A percentile compares a stretch with the other conserved stretches of the same genome.
Conservation (phyloP, 495 filamentous ascomycete species). For the Trichoderma reesei region DNA sequence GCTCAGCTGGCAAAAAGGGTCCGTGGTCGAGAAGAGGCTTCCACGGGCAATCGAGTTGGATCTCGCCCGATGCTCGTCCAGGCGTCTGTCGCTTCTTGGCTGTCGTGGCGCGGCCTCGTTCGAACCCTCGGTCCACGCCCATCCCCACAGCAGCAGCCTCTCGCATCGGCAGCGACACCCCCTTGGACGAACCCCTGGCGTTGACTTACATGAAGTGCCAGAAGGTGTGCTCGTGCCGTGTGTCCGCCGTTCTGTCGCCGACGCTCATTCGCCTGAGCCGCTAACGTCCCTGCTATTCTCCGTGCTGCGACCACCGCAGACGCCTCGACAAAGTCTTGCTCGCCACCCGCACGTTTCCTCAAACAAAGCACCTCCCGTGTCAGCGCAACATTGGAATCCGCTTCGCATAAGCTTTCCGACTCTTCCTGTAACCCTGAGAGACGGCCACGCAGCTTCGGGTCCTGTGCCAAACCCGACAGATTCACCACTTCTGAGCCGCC, state of each 20-base stretch:
- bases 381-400: constrained; percentile 4
- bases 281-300: neutral
- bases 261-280: neutral
- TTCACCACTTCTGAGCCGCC: neutral
- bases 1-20: neutral
- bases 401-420: constrained; percentile 7
- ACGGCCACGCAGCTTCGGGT: neutral
- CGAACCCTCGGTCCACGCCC: constrained; percentile 2
- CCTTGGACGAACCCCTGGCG: constrained; percentile 3
- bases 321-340: neutral
- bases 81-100: too few species aligned
- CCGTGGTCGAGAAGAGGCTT: neutral
- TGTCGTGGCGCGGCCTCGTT: neutral
- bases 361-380: constrained; percentile 7
- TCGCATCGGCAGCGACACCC: neutral
- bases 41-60: neutral
- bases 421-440: constrained; percentile 2
- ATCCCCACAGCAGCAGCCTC: neutral
- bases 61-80: neutral
- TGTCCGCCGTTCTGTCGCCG: neutral
- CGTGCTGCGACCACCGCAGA: neutral
- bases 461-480: neutral
- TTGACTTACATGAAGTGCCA: constrained; percentile 3
- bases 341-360: constrained; percentile 7
- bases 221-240: constrained; percentile 2